A percentile compares a stretch with the other conserved stretches of the same genome.
These are phyloP conservation scores for Sedum album DNA, from an alignment of 164 flowering plant genomes.

Conservation along the genomic window DNA sequence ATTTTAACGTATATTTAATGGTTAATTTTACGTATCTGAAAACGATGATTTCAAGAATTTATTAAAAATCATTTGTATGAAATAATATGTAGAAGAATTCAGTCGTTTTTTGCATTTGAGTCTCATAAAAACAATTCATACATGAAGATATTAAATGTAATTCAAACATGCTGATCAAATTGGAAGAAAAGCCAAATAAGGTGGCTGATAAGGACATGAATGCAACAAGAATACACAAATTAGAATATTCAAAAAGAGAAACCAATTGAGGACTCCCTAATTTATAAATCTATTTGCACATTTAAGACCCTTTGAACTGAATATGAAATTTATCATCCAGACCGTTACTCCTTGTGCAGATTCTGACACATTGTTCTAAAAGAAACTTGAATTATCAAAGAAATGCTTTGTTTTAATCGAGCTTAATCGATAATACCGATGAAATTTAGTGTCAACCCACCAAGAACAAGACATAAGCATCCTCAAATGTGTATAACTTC, in stretches of 20 bases:
- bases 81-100: no score
- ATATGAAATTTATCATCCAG: no score
- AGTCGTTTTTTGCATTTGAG: neutral
- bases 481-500: neutral
- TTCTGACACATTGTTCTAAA: neutral
- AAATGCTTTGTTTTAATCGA: constrained; percentile 24
- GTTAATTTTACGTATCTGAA: neutral
- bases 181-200: neutral
- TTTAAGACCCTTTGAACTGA: no score
- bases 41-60: neutral
- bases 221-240: constrained; percentile 20
- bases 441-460: constrained; percentile 19
- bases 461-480: constrained; percentile 12
- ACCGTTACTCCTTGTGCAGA: no score
- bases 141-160: neutral
- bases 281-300: constrained; percentile 13
- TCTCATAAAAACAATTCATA: neutral
- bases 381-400: constrained; percentile 3
- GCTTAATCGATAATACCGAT: constrained; percentile 26
- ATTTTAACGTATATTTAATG: neutral
- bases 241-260: constrained; percentile 17
- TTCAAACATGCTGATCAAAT: neutral
- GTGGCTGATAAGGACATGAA: constrained; percentile 9
- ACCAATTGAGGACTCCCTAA: constrained; percentile 14
- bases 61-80: neutral